A percentile compares a stretch with the other conserved stretches of the same genome.
Conservation (phyloP, 2,329 filamentous ascomycete species). For the Chaetomium sp. region DNA sequence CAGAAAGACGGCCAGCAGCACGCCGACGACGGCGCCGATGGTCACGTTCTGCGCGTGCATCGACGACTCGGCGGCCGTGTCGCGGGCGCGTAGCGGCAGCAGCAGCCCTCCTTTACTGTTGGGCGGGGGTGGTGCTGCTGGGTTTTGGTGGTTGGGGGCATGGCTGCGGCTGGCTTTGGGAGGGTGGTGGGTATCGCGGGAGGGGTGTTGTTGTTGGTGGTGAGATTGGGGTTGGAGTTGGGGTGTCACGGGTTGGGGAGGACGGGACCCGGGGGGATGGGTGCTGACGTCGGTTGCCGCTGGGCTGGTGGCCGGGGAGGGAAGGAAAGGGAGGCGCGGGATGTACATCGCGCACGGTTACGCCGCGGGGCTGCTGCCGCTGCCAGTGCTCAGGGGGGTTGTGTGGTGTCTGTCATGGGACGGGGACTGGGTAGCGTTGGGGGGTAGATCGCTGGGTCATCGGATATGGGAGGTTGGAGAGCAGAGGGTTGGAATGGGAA, state of each 20-base stretch:
- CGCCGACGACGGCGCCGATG: slow-evolving; percentile 48
- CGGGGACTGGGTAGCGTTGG: slow-evolving; percentile 7
- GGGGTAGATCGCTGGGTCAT: slow-evolving; percentile 3
- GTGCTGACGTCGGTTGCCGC: background rate
- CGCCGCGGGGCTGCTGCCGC: background rate
- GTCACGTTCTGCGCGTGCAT: slow-evolving; percentile 44
- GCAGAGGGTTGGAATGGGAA: background rate
- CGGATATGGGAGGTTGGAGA: background rate
- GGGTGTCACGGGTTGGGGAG: background rate
- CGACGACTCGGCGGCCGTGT: slow-evolving; percentile 18
- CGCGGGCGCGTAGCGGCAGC: background rate
- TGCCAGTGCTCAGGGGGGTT: background rate
- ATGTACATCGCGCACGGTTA: slow-evolving; percentile 12
- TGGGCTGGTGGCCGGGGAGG: background rate
- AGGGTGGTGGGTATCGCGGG: background rate
- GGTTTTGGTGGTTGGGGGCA: background rate
- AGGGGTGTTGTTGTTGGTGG: background rate
- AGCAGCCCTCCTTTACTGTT: background rate
- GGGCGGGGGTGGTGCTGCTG: background rate
- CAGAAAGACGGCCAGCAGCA: slow-evolving; percentile 47
- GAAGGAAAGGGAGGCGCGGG: background rate
- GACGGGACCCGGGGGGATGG: background rate
- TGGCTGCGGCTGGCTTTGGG: background rate
- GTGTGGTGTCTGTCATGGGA: slow-evolving; percentile 18
- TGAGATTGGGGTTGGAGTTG: background rate